Evolutionary conservation across 2,329 filamentous ascomycete species (phyloP).

Genomic region (Botryotinia convoluta): DNA sequence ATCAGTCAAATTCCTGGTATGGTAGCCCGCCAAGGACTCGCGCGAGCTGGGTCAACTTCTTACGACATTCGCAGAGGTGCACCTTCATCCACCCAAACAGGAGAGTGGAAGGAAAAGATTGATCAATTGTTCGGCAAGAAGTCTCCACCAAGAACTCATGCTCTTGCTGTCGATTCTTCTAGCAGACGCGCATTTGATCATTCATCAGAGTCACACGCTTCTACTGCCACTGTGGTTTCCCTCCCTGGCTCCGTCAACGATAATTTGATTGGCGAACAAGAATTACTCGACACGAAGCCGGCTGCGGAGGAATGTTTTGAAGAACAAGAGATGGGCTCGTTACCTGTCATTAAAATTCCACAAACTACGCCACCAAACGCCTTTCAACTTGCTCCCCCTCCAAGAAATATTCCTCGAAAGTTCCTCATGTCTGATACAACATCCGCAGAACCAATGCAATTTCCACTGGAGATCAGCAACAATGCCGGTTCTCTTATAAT

Average conservation of each 20-base stretch:
- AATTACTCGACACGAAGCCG: constrained; percentile 57
- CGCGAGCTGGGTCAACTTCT: constrained; percentile 41
- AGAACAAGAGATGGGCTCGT: constrained; percentile 74
- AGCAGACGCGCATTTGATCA: constrained; percentile 67
- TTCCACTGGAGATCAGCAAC: constrained; percentile 42
- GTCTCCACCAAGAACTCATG: constrained; percentile 53
- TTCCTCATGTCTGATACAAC: constrained; percentile 48
- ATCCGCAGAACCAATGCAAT: constrained; percentile 45
- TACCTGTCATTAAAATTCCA: constrained; percentile 70
- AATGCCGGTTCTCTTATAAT: constrained; percentile 43
- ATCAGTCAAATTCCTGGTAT: constrained; percentile 24
- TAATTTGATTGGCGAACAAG: constrained; percentile 41
- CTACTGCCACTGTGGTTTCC: constrained; percentile 72
- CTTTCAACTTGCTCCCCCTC: constrained; percentile 57
- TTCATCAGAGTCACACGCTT: constrained; percentile 41
- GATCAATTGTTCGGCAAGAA: constrained; percentile 69
- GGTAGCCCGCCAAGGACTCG: constrained; percentile 38
- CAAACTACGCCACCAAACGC: constrained; percentile 58
- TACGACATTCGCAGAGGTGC: constrained; percentile 42
- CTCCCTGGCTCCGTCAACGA: constrained; percentile 47
- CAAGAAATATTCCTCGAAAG: constrained; percentile 53
- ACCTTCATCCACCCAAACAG: constrained; percentile 35
- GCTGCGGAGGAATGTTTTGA: constrained; percentile 80
- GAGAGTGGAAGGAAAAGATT: constrained; percentile 77
- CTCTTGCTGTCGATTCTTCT: constrained; percentile 63